Evolutionary conservation across 768 basidiomycete genomes (phyloP).

Genomic region (Candolleomyces eurysporus): DNA sequence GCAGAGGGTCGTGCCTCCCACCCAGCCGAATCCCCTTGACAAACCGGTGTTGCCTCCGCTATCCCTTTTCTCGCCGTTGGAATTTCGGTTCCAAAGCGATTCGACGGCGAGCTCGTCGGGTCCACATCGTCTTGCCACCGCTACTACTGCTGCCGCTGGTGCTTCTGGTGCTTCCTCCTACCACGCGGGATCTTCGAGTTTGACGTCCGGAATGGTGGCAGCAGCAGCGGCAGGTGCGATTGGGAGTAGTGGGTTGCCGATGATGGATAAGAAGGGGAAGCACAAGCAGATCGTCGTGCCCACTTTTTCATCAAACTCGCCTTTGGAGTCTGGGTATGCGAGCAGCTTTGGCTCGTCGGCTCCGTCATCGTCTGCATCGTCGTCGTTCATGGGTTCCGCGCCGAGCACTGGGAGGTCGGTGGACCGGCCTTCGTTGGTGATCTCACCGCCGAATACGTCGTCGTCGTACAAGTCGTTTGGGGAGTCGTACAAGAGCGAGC

Average conservation of each 20-base stretch:
- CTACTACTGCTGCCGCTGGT: too few species aligned
- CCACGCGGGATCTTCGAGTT: too few species aligned
- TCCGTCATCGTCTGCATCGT: background rate
- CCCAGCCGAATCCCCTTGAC: background rate
- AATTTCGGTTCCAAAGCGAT: constrained; percentile 4
- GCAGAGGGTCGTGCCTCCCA: background rate
- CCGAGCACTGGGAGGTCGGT: too few species aligned
- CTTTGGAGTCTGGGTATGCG: background rate
- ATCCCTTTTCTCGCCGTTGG: background rate
- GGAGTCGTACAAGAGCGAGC: too few species aligned
- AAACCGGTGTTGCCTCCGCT: constrained; percentile 1
- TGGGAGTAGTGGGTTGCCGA: background rate
- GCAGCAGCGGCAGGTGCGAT: background rate
- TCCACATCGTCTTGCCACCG: too few species aligned
- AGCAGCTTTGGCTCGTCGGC: background rate
- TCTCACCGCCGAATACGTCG: constrained; percentile 6
- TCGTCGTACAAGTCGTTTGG: background rate
- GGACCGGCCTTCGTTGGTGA: background rate
- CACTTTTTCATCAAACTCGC: background rate
- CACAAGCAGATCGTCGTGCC: background rate
- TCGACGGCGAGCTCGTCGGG: background rate
- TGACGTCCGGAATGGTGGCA: background rate
- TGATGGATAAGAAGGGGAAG: constrained; percentile 8
- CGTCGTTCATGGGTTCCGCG: background rate
- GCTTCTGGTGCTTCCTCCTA: background rate